Base-by-base conservation (phyloP, 2,329 filamentous ascomycete species). In the Ophiosphaerella korrae region DNA sequence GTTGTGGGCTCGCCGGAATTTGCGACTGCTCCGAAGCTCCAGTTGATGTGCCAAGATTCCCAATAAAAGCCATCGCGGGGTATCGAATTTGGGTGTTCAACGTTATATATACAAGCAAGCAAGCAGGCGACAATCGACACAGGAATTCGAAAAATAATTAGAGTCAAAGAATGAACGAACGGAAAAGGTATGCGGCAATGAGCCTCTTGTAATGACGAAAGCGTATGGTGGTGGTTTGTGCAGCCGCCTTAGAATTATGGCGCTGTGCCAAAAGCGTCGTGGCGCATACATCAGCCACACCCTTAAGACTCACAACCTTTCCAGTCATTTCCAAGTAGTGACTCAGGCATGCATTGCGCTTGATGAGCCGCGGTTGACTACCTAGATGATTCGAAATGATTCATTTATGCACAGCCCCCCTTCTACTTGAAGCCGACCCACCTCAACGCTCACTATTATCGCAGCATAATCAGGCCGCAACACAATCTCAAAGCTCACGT, bases 41-140 rank as follows among this genome's bases (percentile, higher is more conserved):
- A 45, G 48, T 49, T 29, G 58, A 44, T 43, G 49, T 45, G 29
- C 62, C 62, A 23, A 45, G 44, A 14, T 55, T 44, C 13, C 55
- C 53, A 35, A 63, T 59, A 18, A 68, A 64, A 48, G 70, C 66
- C 71, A 74, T 74, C 31, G 66, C 57, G 64, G 68, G 66, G 67
- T 68, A 59, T 52, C 33, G 23, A 38, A 38, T 46, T 44, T 48
- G 23, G 48, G 48, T 31, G 41, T 40, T 32, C 33, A 21, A 39
- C 32, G 40, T 31, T 14, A 38, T 48, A 16, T 49, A 35, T 43
- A 42, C 18, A 42, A 7, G 37, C 14, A 24, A n/a, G 24, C 37
- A 16, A 42, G 37, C 7, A 29, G 34, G 24, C 8, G 44, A 26
- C 45, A 36, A 38, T 18, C 18, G 31, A 8, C 21, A 24, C 40